phyloP scores from a whole-genome alignment of 352 stramenopile genomes.

The Globisporangium camurandrum region DNA sequence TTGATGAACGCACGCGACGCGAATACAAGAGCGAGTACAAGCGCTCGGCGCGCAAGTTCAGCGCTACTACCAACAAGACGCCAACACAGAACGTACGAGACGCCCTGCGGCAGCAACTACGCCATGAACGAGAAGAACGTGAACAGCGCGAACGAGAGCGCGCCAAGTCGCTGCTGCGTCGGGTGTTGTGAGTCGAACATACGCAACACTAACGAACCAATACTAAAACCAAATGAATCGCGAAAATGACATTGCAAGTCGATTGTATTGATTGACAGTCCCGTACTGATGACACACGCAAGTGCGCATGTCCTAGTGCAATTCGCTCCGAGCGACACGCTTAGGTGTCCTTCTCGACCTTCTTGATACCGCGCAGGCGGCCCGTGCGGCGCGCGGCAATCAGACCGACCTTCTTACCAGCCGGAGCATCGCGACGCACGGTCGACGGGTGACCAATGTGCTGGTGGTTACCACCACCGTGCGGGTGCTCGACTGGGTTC shows the following conservation, averaged over 20 bases:
- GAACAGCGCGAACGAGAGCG: slow-evolving; percentile 21
- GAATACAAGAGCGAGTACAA: slow-evolving; percentile 16
- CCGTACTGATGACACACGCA: slow-evolving; percentile 9
- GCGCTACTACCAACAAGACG: neutral
- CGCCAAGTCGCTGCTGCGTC: slow-evolving; percentile 22
- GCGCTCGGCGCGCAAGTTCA: neutral
- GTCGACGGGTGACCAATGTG: slow-evolving; percentile 99
- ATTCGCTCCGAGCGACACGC: slow-evolving; percentile 13
- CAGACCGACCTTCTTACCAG: slow-evolving; percentile 98
- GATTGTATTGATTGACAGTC: slow-evolving; percentile 36
- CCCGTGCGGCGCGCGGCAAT: slow-evolving; percentile 96
- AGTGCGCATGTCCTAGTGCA: slow-evolving; percentile 1
- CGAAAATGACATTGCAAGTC: slow-evolving; percentile 15
- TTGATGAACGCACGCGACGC: slow-evolving; percentile 8
- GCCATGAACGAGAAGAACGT: slow-evolving; percentile 31
- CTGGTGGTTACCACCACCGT: slow-evolving; percentile 99
- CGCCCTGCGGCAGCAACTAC: slow-evolving; percentile 25
- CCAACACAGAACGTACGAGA: slow-evolving; percentile 8
- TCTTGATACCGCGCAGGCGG: slow-evolving; percentile 97
- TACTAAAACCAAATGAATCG: slow-evolving; percentile 9
- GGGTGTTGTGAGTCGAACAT: slow-evolving; percentile 7
- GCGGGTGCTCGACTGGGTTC: slow-evolving; percentile 99
- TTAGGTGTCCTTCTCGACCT: slow-evolving; percentile 91
- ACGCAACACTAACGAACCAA: neutral
- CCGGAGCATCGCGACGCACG: slow-evolving; percentile 88